Evolutionary conservation across 352 stramenopile genomes (phyloP), one percentile per base, ranked within the genome.

Genomic region (Thraustotheca clavata): DNA sequence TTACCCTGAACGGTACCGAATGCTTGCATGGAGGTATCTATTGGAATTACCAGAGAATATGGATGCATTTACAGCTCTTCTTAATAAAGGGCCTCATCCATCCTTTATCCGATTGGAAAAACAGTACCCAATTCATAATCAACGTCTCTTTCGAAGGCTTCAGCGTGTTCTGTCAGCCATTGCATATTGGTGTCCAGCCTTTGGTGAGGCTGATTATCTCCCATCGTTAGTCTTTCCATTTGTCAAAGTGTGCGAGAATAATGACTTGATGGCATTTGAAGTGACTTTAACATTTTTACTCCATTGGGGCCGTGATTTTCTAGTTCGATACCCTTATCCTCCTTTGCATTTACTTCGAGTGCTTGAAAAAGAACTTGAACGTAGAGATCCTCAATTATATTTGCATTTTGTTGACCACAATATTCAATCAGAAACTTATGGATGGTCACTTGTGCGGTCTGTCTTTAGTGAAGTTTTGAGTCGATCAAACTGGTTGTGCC

Each of bases 251-350:
- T 94, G 91, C 54, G 75, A 73, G 0, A 76, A 88, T 36, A 93
- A 96, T 48, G 88, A 96, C 29, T 62, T 97, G 22, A 87, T 85
- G 8, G 88, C 87, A 22, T 97, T 97, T 63, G 90, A 97, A 78
- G 76, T 84, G 18, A 85, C 84, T 32, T 38, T 96, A 38, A 80
- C 76, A 24, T 72, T 97, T 5, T 61, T 97, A n/a, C 73, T 96
- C 16, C 79, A 95, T 48, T 96, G 81, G 79, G 91, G 86, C 46
- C 68, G 73, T 1, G 76, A 83, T 50, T 96, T 91, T 39, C 75
- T 97, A 11, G 68, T 85, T 3, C 90, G 72, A 48, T 83, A 96
- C 26, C 87, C 89, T 29, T 83, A 95, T 66, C 77, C 90, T 39
- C 89, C 89, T 0, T 68, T 91, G 5, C 74, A 79, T 59, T 61